These are phyloP conservation scores for Daldinia grandis DNA, from an alignment of 495 filamentous ascomycete species.

Conservation along the genomic window DNA sequence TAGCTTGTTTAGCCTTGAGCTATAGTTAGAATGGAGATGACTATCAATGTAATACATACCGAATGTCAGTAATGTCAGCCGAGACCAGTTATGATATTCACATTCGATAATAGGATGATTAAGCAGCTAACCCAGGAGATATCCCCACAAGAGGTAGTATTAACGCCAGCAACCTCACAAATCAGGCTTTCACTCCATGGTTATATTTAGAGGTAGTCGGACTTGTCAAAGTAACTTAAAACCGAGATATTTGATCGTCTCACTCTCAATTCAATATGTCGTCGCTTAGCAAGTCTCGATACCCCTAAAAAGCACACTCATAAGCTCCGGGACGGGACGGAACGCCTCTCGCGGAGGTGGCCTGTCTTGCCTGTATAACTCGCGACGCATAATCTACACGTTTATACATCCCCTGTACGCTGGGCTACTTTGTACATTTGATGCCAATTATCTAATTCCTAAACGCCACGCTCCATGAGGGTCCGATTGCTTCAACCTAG, in stretches of 20 bases:
- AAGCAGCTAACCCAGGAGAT: too few species aligned
- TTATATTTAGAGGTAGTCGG: neutral
- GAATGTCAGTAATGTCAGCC: too few species aligned
- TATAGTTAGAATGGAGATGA: too few species aligned
- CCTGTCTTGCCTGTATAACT: neutral
- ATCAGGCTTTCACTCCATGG: neutral
- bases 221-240: neutral
- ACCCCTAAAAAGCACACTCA: neutral
- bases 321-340: neutral
- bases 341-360: neutral
- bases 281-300: neutral
- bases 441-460: slow-evolving; percentile 36
- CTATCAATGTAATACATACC: too few species aligned
- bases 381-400: slow-evolving; percentile 33
- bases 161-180: neutral
- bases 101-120: too few species aligned
- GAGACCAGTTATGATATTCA: too few species aligned
- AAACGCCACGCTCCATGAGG: slow-evolving; percentile 39
- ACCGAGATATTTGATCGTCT: neutral
- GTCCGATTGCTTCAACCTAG: slow-evolving; percentile 17
- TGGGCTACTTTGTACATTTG: slow-evolving; percentile 39
- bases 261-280: slow-evolving; percentile 4
- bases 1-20: neutral
- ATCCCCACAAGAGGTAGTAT: neutral
- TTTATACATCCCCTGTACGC: slow-evolving; percentile 37